Conservation (phyloP, 345 rosid species). For the Ceriops zippeliana region DNA sequence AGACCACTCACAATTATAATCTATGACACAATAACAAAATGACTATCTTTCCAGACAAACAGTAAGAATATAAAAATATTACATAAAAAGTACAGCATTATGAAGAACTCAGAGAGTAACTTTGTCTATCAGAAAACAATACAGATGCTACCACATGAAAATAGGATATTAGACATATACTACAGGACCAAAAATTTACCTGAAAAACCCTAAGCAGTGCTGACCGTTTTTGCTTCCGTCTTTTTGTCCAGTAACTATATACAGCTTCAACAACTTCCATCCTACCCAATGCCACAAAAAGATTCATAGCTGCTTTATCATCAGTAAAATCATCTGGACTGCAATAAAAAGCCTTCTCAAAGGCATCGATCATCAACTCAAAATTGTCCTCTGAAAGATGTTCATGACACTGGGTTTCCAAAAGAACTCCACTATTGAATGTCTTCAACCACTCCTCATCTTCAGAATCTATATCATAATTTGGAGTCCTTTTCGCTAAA, state of each 20-base stretch:
- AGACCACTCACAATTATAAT: no score
- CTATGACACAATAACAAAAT: no score
- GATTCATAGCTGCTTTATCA: constrained; percentile 47
- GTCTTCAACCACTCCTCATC: constrained; percentile 85
- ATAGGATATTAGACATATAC: neutral
- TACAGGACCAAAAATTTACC: constrained; percentile 42
- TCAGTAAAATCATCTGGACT: constrained; percentile 49
- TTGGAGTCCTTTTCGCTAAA: constrained; percentile 54
- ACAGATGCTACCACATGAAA: neutral
- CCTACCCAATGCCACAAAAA: constrained; percentile 45
- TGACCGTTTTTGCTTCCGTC: constrained; percentile 62
- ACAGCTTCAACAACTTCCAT: constrained; percentile 70
- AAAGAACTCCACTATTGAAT: constrained; percentile 37
- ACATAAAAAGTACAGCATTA: neutral
- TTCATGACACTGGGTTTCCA: constrained; percentile 28
- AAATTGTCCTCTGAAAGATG: constrained; percentile 60
- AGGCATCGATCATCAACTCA: constrained; percentile 84
- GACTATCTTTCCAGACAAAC: no score
- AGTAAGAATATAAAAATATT: no score
- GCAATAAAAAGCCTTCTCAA: constrained; percentile 67
- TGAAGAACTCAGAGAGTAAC: neutral
- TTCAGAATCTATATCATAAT: constrained; percentile 89
- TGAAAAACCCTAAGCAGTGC: constrained; percentile 72
- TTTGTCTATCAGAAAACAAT: neutral
- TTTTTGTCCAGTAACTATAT: constrained; percentile 64